A percentile compares a stretch with the other conserved stretches of the same genome.
Conservation (phyloP, 164 flowering plant species). For the Echeveria elegans region DNA sequence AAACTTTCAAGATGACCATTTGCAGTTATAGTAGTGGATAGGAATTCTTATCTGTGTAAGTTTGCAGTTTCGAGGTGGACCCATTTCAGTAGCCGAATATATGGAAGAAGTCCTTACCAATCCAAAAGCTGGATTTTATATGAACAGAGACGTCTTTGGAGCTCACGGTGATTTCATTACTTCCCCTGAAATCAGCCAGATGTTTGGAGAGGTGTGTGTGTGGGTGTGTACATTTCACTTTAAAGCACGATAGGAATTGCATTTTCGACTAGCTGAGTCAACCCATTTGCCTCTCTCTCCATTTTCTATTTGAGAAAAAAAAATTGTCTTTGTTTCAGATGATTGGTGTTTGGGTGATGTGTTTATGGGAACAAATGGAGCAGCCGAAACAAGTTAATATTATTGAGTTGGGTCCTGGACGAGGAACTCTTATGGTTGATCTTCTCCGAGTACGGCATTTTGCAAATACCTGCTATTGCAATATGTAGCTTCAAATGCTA, state of each 20-base stretch:
- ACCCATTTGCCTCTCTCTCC: not conserved
- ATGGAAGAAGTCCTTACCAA: conserved; percentile 97
- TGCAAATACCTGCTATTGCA: not conserved
- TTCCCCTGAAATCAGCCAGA: conserved; percentile 99
- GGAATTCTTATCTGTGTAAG: not conserved
- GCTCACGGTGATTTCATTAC: conserved; percentile 90
- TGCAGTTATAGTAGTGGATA: not conserved
- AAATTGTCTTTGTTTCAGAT: conserved; percentile 47
- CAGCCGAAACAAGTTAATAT: conserved; percentile 65
- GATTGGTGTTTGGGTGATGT: conserved; percentile 93
- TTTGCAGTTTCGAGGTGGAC: conserved; percentile 89
- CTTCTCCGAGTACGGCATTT: conserved; percentile 65
- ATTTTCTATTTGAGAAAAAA: not conserved
- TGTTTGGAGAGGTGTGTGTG: conserved; percentile 96
- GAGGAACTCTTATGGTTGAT: conserved; percentile 98
- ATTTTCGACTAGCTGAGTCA: not conserved
- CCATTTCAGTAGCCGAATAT: conserved; percentile 86
- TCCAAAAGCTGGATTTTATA: conserved; percentile 84
- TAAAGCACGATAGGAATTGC: not conserved
- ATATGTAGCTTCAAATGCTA: not conserved
- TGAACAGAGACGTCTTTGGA: conserved; percentile 92
- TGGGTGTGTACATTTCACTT: not conserved
- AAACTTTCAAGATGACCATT: too few relatives aligned
- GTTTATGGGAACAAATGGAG: conserved; percentile 99
- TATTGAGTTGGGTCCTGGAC: conserved; percentile 93